Evolutionary conservation across 2,329 filamentous ascomycete genomes (phyloP), one percentile per base, ranked within the genome.

Genomic region (Trichoderma afroharzianum): DNA sequence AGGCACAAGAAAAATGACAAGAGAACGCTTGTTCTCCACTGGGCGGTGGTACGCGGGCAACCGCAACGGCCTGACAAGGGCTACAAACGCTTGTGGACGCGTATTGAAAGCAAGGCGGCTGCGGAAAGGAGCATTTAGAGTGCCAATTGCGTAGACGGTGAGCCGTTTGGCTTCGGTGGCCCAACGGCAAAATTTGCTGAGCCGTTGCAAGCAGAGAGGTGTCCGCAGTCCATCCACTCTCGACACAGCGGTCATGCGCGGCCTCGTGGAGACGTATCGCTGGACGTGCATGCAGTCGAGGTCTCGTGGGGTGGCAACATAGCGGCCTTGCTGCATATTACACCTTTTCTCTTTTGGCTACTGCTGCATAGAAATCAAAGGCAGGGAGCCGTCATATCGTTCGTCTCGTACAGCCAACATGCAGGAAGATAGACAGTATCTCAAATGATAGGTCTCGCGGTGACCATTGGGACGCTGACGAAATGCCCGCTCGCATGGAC

Each of bases 231-330:
- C 47, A 30, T 57, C 26, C 33, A 24, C 53, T 68, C 53, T 68
- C 53, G 53, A 68, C 33, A n/a, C 53, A 47, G 18, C 67, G 58
- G 68, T 70, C 58, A 70, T 70, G 68, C 50, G 58, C 21, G 68
- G 26, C 36, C 39, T 70, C 58, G 68, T 70, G 68, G 59, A 63
- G 68, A 32, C 59, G 32, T 63, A 70, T 43, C 76, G 75, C 74
- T 74, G 76, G 73, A 73, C 75, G 74, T 79, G 77, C 78, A 79
- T 79, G 74, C 73, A 75, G 76, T 72, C 73, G 71, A 76, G 76
- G 78, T 79, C 78, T 76, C 77, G 78, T 79, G 78, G 76, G 43
- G 70, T 68, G 70, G 55, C 70, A 68, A 53, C 39, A 64, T 59
- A 26, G 57, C 28, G 18, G 55, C 33, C 33, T 59, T 61, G 55